These are phyloP conservation scores for Colletotrichum sp. DNA, from an alignment of 2,329 filamentous ascomycete species.

Conservation along the genomic window DNA sequence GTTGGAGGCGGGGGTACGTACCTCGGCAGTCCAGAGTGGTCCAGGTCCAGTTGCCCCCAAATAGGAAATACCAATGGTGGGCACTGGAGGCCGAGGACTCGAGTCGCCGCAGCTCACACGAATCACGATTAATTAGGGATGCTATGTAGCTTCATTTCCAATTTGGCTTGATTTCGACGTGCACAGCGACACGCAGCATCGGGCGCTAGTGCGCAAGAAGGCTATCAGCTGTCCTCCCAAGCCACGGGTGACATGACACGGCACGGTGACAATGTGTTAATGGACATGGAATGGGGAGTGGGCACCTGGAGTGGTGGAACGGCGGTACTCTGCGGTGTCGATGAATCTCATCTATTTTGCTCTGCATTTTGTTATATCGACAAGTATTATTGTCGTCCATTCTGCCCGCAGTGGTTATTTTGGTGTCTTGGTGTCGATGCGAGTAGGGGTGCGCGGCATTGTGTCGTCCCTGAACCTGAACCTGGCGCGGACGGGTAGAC, in stretches of 20 bases:
- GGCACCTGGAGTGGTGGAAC: not conserved
- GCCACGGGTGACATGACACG: not conserved
- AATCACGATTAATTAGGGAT: not conserved
- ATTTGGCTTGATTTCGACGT: not conserved
- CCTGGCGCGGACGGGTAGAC: not conserved
- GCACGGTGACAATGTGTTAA: not conserved
- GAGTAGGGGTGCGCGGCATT: not conserved
- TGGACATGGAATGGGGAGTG: not conserved
- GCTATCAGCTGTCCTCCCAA: not conserved
- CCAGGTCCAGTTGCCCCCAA: not conserved
- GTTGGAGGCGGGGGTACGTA: not conserved
- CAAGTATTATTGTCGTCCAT: not conserved
- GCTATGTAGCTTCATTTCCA: not conserved
- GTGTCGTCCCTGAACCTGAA: not conserved
- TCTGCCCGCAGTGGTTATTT: not conserved
- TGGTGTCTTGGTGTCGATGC: not conserved
- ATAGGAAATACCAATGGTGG: not conserved
- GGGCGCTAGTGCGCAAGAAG: not conserved
- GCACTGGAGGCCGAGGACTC: not conserved
- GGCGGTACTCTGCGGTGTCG: not conserved
- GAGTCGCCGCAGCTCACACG: not conserved
- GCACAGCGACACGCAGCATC: not conserved
- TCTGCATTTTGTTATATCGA: not conserved
- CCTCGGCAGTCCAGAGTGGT: not conserved
- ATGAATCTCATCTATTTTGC: not conserved